phyloP scores from a whole-genome alignment of 768 basidiomycete species.

The Boletus vermiculosoides region DNA sequence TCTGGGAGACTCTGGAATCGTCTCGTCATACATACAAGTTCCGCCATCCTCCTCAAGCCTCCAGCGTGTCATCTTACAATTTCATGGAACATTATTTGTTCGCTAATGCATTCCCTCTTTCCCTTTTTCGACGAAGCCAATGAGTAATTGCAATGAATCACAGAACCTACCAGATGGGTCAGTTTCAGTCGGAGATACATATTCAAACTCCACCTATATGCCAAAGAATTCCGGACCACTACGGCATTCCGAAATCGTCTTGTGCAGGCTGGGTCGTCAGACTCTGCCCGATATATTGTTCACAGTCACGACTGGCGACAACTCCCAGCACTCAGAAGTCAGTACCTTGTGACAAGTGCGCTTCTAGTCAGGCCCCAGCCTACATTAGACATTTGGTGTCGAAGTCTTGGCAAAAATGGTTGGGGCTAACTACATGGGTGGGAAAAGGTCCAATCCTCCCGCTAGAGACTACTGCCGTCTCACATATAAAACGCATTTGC shows the following conservation, averaged over 20 bases:
- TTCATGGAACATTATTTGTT: neutral
- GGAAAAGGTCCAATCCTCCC: constrained; percentile 49
- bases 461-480: neutral
- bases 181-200: neutral
- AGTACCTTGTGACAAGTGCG: too few species aligned
- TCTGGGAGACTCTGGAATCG: neutral
- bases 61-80: neutral
- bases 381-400: neutral
- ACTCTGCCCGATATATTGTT: neutral
- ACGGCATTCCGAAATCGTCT: too few species aligned
- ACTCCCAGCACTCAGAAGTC: too few species aligned
- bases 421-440: constrained; percentile 78
- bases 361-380: too few species aligned
- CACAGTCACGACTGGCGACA: neutral
- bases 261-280: neutral
- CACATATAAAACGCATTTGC: neutral
- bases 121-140: neutral
- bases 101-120: neutral
- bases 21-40: neutral
- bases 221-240: neutral
- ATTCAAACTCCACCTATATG: neutral
- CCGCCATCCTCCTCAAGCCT: neutral
- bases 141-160: neutral
- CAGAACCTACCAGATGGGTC: neutral
- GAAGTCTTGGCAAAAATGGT: constrained; percentile 39